Conservation (phyloP, 1,139 yeast species). For the Schwanniomyces etchellsii region DNA sequence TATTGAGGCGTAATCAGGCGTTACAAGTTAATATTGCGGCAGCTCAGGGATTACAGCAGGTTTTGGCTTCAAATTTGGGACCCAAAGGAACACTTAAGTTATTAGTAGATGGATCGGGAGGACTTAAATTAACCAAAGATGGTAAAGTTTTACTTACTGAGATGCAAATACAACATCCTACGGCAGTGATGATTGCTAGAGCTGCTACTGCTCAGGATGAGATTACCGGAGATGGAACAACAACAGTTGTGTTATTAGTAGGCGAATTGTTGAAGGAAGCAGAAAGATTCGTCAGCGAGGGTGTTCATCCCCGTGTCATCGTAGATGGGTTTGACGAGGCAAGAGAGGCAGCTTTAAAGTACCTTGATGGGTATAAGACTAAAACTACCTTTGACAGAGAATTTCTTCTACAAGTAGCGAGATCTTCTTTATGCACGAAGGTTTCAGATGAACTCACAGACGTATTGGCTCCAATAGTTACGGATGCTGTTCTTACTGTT, state of each 20-base stretch:
- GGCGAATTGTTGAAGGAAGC: slow-evolving; percentile 96
- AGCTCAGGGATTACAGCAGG: slow-evolving; percentile 94
- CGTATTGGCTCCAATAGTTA: slow-evolving; percentile 85
- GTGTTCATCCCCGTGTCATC: slow-evolving; percentile 91
- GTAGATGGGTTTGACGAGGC: slow-evolving; percentile 96
- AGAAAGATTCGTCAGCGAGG: slow-evolving; percentile 85
- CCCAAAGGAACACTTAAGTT: slow-evolving; percentile 97
- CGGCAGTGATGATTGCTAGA: slow-evolving; percentile 97
- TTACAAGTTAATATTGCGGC: slow-evolving; percentile 92
- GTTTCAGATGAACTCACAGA: slow-evolving; percentile 71
- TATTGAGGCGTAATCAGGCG: slow-evolving; percentile 90
- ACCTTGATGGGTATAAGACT: slow-evolving; percentile 56
- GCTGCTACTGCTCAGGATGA: slow-evolving; percentile 99
- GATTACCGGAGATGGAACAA: slow-evolving; percentile 98
- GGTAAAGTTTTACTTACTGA: slow-evolving; percentile 91
- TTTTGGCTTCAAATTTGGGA: slow-evolving; percentile 85
- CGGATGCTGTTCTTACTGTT: slow-evolving; percentile 90
- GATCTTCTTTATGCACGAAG: slow-evolving; percentile 84
- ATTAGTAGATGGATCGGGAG: slow-evolving; percentile 96
- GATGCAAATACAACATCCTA: slow-evolving; percentile 99
- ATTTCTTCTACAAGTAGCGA: slow-evolving; percentile 83
- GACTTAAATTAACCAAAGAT: slow-evolving; percentile 91
- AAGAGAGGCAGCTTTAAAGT: slow-evolving; percentile 66
- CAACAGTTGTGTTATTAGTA: slow-evolving; percentile 91
- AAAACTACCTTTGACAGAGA: slow-evolving; percentile 66